Conservation (phyloP, 2,329 filamentous ascomycete genomes). For the Aspergillus tamarii region DNA sequence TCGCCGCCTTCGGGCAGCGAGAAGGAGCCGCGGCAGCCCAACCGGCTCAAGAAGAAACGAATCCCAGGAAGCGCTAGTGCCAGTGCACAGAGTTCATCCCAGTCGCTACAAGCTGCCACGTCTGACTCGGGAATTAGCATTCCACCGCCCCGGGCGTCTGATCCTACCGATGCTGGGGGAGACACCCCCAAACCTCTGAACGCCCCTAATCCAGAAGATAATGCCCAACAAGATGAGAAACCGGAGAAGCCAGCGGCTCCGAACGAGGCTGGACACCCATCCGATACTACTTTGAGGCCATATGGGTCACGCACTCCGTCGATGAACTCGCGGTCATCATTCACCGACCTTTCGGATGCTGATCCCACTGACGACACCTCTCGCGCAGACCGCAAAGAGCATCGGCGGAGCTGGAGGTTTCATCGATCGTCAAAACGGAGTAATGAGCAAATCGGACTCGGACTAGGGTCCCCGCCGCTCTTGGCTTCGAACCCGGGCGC, state of each 20-base stretch:
- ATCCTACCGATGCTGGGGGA: conserved; percentile 34
- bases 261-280: conserved; percentile 48
- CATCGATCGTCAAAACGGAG: conserved; percentile 60
- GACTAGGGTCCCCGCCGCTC: conserved; percentile 49
- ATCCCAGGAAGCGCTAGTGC: conserved; percentile 75
- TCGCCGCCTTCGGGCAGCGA: conserved; percentile 65
- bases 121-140: conserved; percentile 46
- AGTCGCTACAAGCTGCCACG: conserved; percentile 64
- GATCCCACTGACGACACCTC: conserved; percentile 69
- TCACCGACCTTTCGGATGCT: conserved; percentile 79
- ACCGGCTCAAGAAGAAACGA: conserved; percentile 89
- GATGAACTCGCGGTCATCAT: conserved; percentile 68
- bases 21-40: conserved; percentile 71
- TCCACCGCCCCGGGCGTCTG: conserved; percentile 30
- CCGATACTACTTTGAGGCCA: conserved; percentile 61
- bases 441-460: conserved; percentile 53
- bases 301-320: conserved; percentile 76
- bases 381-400: conserved; percentile 65
- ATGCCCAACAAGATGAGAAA: conserved; percentile 20
- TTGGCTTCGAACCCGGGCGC: conserved; percentile 67
- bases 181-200: conserved; percentile 40
- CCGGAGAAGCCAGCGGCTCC: conserved; percentile 26
- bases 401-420: conserved; percentile 74
- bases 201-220: conserved; percentile 33
- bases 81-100: conserved; percentile 87